Evolutionary conservation across 2,329 filamentous ascomycete genomes (phyloP).

Genomic region (Aspergillus niger): DNA sequence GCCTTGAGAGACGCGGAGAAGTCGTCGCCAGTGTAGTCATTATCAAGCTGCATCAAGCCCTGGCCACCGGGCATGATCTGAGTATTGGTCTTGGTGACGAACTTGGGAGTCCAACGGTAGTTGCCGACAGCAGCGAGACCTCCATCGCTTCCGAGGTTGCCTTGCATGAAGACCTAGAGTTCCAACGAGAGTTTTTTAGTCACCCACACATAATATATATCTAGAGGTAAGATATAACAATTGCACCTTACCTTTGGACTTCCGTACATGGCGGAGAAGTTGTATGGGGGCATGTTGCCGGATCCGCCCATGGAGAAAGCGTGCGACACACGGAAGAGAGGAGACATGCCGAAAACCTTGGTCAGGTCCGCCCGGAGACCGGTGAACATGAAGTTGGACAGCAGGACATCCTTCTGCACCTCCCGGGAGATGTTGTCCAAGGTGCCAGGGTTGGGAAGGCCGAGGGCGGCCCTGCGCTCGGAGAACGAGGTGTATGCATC

Average conservation of each 20-base stretch:
- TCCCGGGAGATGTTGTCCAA: slow-evolving; percentile 88
- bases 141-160: slow-evolving; percentile 90
- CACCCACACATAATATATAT: neutral
- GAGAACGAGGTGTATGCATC: slow-evolving; percentile 81
- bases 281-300: slow-evolving; percentile 82
- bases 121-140: slow-evolving; percentile 87
- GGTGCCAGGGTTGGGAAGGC: slow-evolving; percentile 87
- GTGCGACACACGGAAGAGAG: slow-evolving; percentile 96
- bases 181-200: slow-evolving; percentile 9
- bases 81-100: slow-evolving; percentile 84
- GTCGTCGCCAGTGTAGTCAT: slow-evolving; percentile 91
- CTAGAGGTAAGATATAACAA: neutral
- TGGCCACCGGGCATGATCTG: slow-evolving; percentile 79
- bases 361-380: slow-evolving; percentile 94
- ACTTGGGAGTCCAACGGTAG: slow-evolving; percentile 77
- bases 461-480: slow-evolving; percentile 82
- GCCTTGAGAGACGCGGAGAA: slow-evolving; percentile 93
- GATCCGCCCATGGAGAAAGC: slow-evolving; percentile 91
- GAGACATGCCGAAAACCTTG: slow-evolving; percentile 91
- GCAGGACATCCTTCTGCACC: slow-evolving; percentile 92
- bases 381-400: slow-evolving; percentile 95
- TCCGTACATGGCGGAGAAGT: slow-evolving; percentile 90
- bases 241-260: slow-evolving; percentile 74
- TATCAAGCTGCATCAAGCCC: slow-evolving; percentile 90
- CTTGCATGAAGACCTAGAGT: slow-evolving; percentile 86